Evolutionary conservation across 2,329 filamentous ascomycete genomes (phyloP).

Genomic region (Cercospora canescens): DNA sequence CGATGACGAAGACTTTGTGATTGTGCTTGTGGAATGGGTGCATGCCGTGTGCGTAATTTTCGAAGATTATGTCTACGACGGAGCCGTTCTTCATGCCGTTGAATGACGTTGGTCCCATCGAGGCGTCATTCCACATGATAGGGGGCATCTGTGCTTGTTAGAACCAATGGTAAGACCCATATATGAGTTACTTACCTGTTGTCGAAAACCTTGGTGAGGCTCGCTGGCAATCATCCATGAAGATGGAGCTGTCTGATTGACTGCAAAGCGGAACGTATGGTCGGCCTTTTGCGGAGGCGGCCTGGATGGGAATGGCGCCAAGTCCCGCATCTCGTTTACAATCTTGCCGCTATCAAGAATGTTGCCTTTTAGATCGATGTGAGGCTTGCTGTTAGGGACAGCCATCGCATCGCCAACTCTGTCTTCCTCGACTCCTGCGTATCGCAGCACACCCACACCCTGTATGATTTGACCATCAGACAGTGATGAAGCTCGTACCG

Average conservation of each 20-base stretch:
- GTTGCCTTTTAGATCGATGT: conserved; percentile 16
- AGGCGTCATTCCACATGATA: conserved; percentile 22
- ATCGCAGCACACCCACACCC: conserved; percentile 19
- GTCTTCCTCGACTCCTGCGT: conserved; percentile 14
- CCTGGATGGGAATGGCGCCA: conserved; percentile 19
- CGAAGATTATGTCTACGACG: conserved; percentile 31
- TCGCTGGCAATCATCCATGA: conserved; percentile 20
- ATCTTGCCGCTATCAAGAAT: conserved; percentile 12
- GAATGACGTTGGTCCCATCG: conserved; percentile 18
- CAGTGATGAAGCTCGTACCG: conserved; percentile 12
- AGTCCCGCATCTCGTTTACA: conserved; percentile 20
- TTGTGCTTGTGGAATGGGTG: conserved; percentile 36
- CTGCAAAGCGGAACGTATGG: conserved; percentile 19
- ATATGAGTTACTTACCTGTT: background rate
- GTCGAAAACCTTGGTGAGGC: conserved; percentile 24
- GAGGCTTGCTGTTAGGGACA: conserved; percentile 11
- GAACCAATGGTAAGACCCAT: background rate
- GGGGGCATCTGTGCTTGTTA: conserved; percentile 16
- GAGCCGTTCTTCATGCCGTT: conserved; percentile 41
- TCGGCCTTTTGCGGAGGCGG: conserved; percentile 18
- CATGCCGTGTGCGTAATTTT: conserved; percentile 26
- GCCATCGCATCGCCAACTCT: conserved; percentile 9
- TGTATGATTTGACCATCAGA: conserved; percentile 19
- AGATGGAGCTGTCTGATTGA: conserved; percentile 17
- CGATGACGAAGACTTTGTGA: conserved; percentile 31